phyloP scores from a whole-genome alignment of 163 green algal species.

The Prototheca wickerhamii region DNA sequence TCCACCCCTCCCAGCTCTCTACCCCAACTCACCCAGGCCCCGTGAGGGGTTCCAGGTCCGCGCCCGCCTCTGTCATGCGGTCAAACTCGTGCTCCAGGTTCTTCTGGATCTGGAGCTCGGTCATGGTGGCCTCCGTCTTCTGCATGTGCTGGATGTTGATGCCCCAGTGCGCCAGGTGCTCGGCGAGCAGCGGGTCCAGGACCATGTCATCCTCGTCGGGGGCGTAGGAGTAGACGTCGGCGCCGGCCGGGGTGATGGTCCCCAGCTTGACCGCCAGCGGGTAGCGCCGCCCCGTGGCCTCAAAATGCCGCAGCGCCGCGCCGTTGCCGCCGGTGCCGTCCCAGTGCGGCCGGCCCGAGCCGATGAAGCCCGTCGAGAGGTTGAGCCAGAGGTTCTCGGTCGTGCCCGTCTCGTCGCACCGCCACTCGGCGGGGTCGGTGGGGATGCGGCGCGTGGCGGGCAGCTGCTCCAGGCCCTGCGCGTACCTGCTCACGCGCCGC shows the following conservation, averaged over 20 bases:
- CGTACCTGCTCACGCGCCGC: slow-evolving; percentile 64
- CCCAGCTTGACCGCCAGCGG: slow-evolving; percentile 96
- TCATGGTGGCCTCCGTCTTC: slow-evolving; percentile 95
- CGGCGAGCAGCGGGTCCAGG: slow-evolving; percentile 70
- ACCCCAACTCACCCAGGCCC: slow-evolving; percentile 57
- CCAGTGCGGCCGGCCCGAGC: slow-evolving; percentile 75
- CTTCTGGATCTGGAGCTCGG: slow-evolving; percentile 84
- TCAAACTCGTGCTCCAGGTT: slow-evolving; percentile 90
- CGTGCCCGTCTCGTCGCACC: slow-evolving; percentile 82
- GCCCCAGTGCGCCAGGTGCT: slow-evolving; percentile 93
- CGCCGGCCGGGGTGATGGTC: slow-evolving; percentile 80
- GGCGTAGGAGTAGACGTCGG: slow-evolving; percentile 78
- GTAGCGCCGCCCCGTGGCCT: slow-evolving; percentile 77
- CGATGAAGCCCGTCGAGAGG: slow-evolving; percentile 88
- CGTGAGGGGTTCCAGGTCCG: slow-evolving; percentile 53
- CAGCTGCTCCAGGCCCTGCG: slow-evolving; percentile 49
- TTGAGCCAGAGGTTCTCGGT: slow-evolving; percentile 98
- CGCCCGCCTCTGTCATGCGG: slow-evolving; percentile 85
- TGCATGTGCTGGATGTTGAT: slow-evolving; percentile 96
- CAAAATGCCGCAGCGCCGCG: slow-evolving; percentile 82
- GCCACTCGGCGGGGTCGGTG: slow-evolving; percentile 66
- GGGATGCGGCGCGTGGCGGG: slow-evolving; percentile 29
- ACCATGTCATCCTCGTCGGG: slow-evolving; percentile 96
- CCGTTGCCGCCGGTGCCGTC: slow-evolving; percentile 87
- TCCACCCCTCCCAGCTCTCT: too few relatives aligned